phyloP scores from a whole-genome alignment of 2,329 filamentous ascomycete genomes.

The Amauroascus verrucosus region DNA sequence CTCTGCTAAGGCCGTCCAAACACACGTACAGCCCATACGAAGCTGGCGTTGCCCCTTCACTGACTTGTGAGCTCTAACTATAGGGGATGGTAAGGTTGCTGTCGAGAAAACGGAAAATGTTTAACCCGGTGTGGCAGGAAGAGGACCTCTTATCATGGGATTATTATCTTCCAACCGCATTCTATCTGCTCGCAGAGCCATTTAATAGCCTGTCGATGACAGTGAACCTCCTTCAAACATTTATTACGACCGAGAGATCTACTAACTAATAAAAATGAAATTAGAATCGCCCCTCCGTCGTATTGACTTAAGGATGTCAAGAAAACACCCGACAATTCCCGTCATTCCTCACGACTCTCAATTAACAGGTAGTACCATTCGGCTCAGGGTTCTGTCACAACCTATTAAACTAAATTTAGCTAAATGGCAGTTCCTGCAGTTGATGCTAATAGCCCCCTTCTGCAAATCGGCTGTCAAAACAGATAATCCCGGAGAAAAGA shows the following conservation, averaged over 20 bases:
- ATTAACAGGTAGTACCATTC: neutral
- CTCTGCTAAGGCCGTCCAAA: too few species aligned
- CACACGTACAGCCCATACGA: too few species aligned
- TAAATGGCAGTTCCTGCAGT: constrained; percentile 7
- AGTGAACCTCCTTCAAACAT: neutral
- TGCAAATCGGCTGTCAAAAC: neutral
- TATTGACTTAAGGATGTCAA: too few species aligned
- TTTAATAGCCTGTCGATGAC: too few species aligned
- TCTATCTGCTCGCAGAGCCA: too few species aligned
- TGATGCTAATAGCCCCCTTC: neutral
- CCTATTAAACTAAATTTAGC: neutral
- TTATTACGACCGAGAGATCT: neutral
- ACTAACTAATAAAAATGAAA: neutral
- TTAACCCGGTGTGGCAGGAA: neutral
- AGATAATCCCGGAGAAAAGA: neutral
- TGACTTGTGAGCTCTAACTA: too few species aligned
- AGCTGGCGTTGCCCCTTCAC: too few species aligned
- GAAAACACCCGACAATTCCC: neutral
- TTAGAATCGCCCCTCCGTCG: neutral
- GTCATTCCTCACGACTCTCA: neutral
- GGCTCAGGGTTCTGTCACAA: neutral
- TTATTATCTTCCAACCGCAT: too few species aligned
- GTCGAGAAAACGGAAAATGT: neutral
- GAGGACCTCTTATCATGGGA: too few species aligned
- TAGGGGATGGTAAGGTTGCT: too few species aligned